A percentile compares a stretch with the other conserved stretches of the same genome.
These are phyloP conservation scores for Acacia confusa DNA, from an alignment of 306 rosid species.

Conservation along the genomic window DNA sequence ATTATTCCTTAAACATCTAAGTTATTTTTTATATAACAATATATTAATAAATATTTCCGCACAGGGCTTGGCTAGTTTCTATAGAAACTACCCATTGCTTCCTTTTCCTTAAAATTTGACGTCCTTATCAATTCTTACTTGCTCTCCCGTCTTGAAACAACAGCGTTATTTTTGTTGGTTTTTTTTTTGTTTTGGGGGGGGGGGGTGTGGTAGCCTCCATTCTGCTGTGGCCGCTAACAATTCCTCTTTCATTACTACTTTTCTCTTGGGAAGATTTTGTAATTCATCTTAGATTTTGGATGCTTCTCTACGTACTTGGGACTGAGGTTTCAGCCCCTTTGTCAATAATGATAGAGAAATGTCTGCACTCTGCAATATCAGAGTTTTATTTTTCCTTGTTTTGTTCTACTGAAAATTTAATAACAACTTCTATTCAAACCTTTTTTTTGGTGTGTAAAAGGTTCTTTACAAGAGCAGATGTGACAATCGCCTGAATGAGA, in stretches of 20 bases:
- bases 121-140: too few relatives aligned
- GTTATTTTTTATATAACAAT: too few relatives aligned
- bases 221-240: background rate
- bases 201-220: background rate
- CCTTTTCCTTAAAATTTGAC: background rate
- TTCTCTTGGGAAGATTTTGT: conserved; percentile 7
- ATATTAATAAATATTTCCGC: too few relatives aligned
- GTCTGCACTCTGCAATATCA: conserved; percentile 9
- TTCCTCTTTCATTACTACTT: background rate
- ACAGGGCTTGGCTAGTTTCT: too few relatives aligned
- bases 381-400: conserved; percentile 6
- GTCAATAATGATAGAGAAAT: conserved; percentile 25
- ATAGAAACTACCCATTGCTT: background rate
- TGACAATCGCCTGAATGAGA: conserved; percentile 91
- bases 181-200: too few relatives aligned
- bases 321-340: conserved; percentile 3
- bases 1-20: too few relatives aligned
- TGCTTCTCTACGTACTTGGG: conserved; percentile 26
- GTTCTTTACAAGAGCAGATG: conserved; percentile 98
- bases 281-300: conserved; percentile 19
- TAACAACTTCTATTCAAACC: conserved; percentile 13
- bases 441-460: conserved; percentile 45
- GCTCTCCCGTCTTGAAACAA: too few relatives aligned
- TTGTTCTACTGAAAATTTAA: conserved; percentile 23
- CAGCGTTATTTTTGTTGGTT: too few relatives aligned